Base-by-base conservation (phyloP, 345 rosid species). In the Durio zibethinus region DNA sequence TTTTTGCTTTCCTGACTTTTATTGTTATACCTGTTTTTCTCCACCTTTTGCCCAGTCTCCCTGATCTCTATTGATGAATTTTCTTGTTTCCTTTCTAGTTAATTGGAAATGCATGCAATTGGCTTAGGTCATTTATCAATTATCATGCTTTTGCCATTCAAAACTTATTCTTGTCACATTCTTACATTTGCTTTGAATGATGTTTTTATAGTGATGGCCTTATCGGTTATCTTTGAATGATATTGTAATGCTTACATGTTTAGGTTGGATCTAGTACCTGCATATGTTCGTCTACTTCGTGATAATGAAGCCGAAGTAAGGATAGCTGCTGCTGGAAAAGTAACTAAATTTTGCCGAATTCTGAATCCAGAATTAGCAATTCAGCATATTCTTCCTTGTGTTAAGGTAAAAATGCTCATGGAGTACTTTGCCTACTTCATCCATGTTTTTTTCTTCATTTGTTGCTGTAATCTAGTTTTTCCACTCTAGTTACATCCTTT, bases 261-360 rank as follows among this genome's bases (percentile, higher is more conserved):
- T 64, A 88, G 91, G 86, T 81, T 81, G 57, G 91, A 88, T 54
- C 79, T 88, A 48, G 88, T 88, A 48, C 89, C 88, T 80, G 87
- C 91, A 73, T 88, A 88, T 82, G 89, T 88, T 72, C 89, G 88
- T 72, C 81, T 88, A 40, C 91, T 88, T 75, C 89, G 91, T 79
- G 91, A 88, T 86, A 88, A 88, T 82, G 91, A 88, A 80, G 91
- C 91, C 70, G 91, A 88, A 83, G 91, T 88, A 20, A 88, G 91
- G 48, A 88, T 88, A 67, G 91, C 91, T 16, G 89, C 91, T 63
- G 91, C 89, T 5, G 89, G 91, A 8, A 88, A 88, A 85, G 89
- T 86, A 31, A 88, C 91, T 1, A 88, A 86, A 56, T 86, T 88
- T 76, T 88, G 91, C 76, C 78, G 89, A 15, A 88, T 88, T 76